Evolutionary conservation across 805 yeast species (phyloP), one percentile per base, ranked within the genome.

Genomic region (Yarrowia yakushimensis): DNA sequence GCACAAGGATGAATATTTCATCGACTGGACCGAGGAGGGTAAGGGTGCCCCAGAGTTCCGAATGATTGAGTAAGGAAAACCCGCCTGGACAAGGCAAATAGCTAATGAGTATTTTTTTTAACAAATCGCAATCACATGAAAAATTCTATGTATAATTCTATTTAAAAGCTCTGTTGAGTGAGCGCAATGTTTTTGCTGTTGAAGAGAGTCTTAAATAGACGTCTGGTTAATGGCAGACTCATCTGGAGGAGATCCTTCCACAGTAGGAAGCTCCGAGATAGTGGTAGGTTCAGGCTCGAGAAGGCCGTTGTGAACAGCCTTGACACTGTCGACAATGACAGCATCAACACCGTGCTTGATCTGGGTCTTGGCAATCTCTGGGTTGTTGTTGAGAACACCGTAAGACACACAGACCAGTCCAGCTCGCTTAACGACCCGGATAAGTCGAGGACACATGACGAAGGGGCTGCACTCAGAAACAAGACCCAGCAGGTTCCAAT

Each of bases 341-440:
- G 99, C 99, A 78, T 93, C 98, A 12, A 93, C 97, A 9, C 98
- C 98, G 3, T 96, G 92, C 66, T 84, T 85, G 86, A 93, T 86
- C 74, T 93, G 97, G 63, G 88, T 77, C 67, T 84, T 85, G 28
- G 96, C 91, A 65, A 85, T 85, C 63, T 83, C 90, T 0, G 97
- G 97, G 34, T 84, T 85, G 69, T 93, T 93, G 73, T 93, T 93
- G 71, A 82, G 80, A 1, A 82, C 80, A 28, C 98, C 98, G 69
- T 93, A 93, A 0, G 97, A 89, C 63, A 93, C 93, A 74, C 97
- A 92, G 12, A 92, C 97, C 66, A 93, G 79, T 0, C 97, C 97
- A 55, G 88, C 83, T 15, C 90, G 85, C 72, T 93, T 93, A 31
- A 93, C 96, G n/a, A 90, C 96, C 65, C 85, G 84, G 0, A 96